phyloP scores from a whole-genome alignment of 1,139 yeast species.

The Suhomyces guaymorum region DNA sequence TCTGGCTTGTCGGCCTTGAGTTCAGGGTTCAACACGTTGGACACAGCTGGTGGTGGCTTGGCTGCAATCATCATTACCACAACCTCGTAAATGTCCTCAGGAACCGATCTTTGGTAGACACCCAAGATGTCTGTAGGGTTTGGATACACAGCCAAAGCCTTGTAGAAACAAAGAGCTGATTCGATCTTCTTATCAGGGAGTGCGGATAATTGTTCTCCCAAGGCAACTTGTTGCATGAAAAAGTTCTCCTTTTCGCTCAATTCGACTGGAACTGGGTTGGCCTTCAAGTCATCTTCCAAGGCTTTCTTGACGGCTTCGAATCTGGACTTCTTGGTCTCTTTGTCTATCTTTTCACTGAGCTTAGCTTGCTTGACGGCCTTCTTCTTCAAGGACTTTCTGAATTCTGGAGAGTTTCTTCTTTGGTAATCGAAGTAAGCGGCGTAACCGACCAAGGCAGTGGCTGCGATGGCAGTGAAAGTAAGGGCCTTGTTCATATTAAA shows the following conservation, averaged over 20 bases:
- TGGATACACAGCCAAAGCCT: constrained; percentile 93
- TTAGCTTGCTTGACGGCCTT: constrained; percentile 61
- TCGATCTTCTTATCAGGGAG: constrained; percentile 64
- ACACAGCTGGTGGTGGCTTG: constrained; percentile 81
- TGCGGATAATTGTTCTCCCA: constrained; percentile 73
- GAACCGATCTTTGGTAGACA: constrained; percentile 85
- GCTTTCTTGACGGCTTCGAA: constrained; percentile 62
- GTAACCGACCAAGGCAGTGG: constrained; percentile 66
- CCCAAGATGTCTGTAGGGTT: constrained; percentile 89
- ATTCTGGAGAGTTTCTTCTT: constrained; percentile 79
- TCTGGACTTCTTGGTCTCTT: constrained; percentile 60
- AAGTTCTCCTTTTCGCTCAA: constrained; percentile 69
- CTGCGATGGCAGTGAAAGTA: constrained; percentile 49
- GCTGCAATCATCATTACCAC: constrained; percentile 87
- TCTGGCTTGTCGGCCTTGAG: constrained; percentile 27
- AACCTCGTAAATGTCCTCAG: constrained; percentile 77
- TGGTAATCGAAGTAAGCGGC: constrained; percentile 87
- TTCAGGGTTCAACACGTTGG: constrained; percentile 56
- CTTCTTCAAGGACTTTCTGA: constrained; percentile 74
- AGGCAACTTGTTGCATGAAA: constrained; percentile 80
- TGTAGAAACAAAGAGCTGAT: constrained; percentile 88
- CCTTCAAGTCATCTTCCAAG: constrained; percentile 61
- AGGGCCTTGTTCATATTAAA: constrained; percentile 41
- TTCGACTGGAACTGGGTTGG: constrained; percentile 76
- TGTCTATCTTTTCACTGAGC: constrained; percentile 55